Base-by-base conservation (phyloP, 768 basidiomycete species). In the Lentinula raphanica region DNA sequence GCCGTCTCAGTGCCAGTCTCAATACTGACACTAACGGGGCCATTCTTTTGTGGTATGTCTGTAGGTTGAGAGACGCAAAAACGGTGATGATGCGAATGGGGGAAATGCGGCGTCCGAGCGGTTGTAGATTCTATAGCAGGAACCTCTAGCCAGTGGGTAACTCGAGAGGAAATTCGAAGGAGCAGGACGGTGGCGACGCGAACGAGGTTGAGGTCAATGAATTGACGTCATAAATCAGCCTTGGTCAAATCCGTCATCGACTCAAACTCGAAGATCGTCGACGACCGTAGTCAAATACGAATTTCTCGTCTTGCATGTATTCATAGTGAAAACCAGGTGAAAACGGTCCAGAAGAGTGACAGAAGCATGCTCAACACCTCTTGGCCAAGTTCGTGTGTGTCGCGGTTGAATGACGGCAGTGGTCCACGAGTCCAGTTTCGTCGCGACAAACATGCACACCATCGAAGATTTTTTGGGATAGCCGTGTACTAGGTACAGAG, bases 321-420 rank as follows among this genome's bases (percentile, higher is more conserved):
- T n/a, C n/a, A n/a, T n/a, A n/a, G n/a, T n/a, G n/a, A n/a, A n/a
- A n/a, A n/a, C n/a, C n/a, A n/a, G n/a, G n/a, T n/a, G n/a, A n/a
- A n/a, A n/a, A n/a, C n/a, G n/a, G n/a, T n/a, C n/a, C n/a, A n/a
- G n/a, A n/a, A 76, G 2, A 82, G 70, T 0, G 81, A 72, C 5
- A 88, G 88, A 1, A 87, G 72, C 38, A 79, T 63, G 12, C 64
- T 63, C 60, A 80, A 76, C 29, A 85, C 72, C 51, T 83, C 73
- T 29, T 67, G 59, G 6, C 72, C 75, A 3, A 84, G 58, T 0
- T 74, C 74, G 1, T 67, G 27, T 28, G n/a, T 60, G 44, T 53
- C 35, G 17, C 32, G 51, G 36, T 53, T 21, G 25, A 21, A 28
- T 25, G 23, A 23, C n/a, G n/a, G n/a, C 38, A 72, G 2, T 68